Evolutionary conservation across 2,329 filamentous ascomycete species (phyloP).

Genomic region (Diaporthe destruens): DNA sequence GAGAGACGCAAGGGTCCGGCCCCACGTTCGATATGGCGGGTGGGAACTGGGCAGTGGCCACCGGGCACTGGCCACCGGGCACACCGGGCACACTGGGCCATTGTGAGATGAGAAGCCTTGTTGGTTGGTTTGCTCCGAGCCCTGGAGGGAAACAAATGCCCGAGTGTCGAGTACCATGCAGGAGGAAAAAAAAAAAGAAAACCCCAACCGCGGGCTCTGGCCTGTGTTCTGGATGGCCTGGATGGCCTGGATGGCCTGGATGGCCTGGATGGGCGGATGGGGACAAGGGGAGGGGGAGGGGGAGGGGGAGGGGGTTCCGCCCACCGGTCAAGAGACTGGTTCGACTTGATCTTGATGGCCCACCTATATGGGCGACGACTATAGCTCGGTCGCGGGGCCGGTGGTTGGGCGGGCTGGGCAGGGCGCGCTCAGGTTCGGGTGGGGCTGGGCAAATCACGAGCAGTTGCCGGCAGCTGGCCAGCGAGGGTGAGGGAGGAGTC

Average conservation of each 20-base stretch:
- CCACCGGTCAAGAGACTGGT: slow-evolving; percentile 22
- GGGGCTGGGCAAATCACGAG: slow-evolving; percentile 15
- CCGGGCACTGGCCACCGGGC: too few relatives aligned
- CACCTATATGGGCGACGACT: slow-evolving; percentile 31
- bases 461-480: slow-evolving; percentile 3
- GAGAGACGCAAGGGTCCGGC: slow-evolving; percentile 15
- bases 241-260: neutral
- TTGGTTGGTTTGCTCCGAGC: slow-evolving; percentile 23
- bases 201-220: neutral
- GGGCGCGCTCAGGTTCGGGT: slow-evolving; percentile 26
- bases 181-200: neutral
- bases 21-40: slow-evolving; percentile 5
- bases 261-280: too few relatives aligned
- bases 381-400: slow-evolving; percentile 32
- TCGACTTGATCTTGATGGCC: slow-evolving; percentile 14
- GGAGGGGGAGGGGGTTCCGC: neutral
- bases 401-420: slow-evolving; percentile 30
- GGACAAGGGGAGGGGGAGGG: too few relatives aligned
- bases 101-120: neutral
- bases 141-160: neutral
- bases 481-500: too few relatives aligned
- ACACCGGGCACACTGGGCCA: neutral
- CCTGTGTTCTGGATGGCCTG: neutral
- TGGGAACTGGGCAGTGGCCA: too few relatives aligned
- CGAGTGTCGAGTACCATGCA: neutral